Evolutionary conservation across 148 eudicot species (phyloP).

Genomic region (Suaeda aralocaspica): DNA sequence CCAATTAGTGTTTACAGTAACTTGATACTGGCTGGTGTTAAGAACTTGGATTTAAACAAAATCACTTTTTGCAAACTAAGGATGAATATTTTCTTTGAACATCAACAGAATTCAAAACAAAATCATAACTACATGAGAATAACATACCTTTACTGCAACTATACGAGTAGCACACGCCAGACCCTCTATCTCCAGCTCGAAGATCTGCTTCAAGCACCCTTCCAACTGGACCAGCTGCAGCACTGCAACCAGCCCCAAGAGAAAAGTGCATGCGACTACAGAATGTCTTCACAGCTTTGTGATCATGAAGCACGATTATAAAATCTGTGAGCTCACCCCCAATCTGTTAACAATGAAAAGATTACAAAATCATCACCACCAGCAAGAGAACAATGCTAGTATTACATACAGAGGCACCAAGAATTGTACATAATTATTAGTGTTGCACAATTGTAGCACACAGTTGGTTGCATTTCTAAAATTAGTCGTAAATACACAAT

Average conservation of each 20-base stretch:
- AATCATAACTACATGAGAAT: background rate
- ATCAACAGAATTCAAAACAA: background rate
- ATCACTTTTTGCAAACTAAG: background rate
- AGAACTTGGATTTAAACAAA: too few relatives aligned
- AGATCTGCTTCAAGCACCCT: slow-evolving; percentile 96
- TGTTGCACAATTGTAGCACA: background rate
- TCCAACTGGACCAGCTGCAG: slow-evolving; percentile 97
- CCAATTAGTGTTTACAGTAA: too few relatives aligned
- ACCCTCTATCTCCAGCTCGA: slow-evolving; percentile 96
- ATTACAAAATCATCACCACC: background rate
- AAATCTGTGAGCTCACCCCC: slow-evolving; percentile 98
- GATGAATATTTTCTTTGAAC: background rate
- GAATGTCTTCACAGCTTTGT: slow-evolving; percentile 88
- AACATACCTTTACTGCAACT: slow-evolving; percentile 96
- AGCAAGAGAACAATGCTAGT: background rate
- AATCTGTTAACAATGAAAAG: slow-evolving; percentile 38
- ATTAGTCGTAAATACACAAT: background rate
- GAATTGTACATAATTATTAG: background rate
- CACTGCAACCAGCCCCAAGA: slow-evolving; percentile 98
- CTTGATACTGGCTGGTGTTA: too few relatives aligned
- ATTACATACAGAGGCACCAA: too few relatives aligned
- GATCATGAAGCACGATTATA: slow-evolving; percentile 90
- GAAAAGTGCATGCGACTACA: slow-evolving; percentile 99
- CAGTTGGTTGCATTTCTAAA: background rate
- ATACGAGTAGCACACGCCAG: slow-evolving; percentile 97